These are phyloP conservation scores for Arabis hirsuta DNA, from an alignment of 345 rosid genomes.

Conservation along the genomic window DNA sequence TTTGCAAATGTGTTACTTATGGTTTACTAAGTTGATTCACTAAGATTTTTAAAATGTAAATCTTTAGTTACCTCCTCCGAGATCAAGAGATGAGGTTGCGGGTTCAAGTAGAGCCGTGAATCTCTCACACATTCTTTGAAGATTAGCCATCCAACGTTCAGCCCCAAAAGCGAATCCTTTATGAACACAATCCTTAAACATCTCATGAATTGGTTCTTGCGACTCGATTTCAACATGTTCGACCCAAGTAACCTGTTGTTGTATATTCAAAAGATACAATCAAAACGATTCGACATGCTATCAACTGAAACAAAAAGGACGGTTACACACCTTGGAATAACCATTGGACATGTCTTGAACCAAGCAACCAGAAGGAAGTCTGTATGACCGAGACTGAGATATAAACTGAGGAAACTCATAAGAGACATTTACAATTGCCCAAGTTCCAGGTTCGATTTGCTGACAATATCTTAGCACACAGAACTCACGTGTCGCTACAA, in stretches of 20 bases:
- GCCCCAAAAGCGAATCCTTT: slow-evolving; percentile 90
- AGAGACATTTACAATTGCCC: slow-evolving; percentile 86
- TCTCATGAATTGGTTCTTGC: slow-evolving; percentile 51
- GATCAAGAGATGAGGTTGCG: slow-evolving; percentile 62
- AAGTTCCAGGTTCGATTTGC: slow-evolving; percentile 82
- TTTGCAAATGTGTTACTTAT: slow-evolving; percentile 5
- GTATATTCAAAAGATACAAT: slow-evolving; percentile 7
- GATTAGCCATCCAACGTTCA: slow-evolving; percentile 82
- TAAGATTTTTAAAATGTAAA: neutral
- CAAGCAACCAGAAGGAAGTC: slow-evolving; percentile 94
- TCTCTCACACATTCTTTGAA: slow-evolving; percentile 84
- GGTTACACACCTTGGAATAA: slow-evolving; percentile 76
- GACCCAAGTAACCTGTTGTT: slow-evolving; percentile 80
- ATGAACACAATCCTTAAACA: slow-evolving; percentile 62
- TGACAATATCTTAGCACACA: slow-evolving; percentile 76
- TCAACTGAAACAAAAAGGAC: slow-evolving; percentile 8
- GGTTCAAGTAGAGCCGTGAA: slow-evolving; percentile 67
- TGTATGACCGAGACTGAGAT: slow-evolving; percentile 57
- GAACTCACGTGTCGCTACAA: slow-evolving; percentile 76
- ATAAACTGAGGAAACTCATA: slow-evolving; percentile 72
- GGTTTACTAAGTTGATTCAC: neutral
- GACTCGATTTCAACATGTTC: slow-evolving; percentile 89
- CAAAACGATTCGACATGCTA: slow-evolving; percentile 14
- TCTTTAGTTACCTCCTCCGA: slow-evolving; percentile 63
- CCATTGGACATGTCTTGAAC: slow-evolving; percentile 95